Evolutionary conservation across 257 asterid species (phyloP).

Genomic region (Solanum chiquidenum): DNA sequence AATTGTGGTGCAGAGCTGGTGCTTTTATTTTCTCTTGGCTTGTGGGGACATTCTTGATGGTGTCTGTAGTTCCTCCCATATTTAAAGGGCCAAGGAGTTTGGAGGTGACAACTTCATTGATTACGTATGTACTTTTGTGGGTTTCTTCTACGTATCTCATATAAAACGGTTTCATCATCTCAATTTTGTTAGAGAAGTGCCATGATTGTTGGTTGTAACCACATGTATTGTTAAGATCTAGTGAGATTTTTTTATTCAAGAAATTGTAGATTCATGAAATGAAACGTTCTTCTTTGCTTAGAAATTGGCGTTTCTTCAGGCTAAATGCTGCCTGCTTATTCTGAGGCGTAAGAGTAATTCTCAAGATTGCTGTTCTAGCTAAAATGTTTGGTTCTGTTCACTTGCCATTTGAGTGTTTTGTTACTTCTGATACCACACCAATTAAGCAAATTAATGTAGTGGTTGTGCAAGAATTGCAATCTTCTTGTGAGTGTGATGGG

Average conservation of each 20-base stretch:
- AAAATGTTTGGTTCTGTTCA: not conserved
- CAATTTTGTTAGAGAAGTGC: constrained; percentile 27
- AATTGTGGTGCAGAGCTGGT: constrained; percentile 57
- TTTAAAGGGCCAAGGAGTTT: constrained; percentile 80
- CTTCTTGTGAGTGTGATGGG: not conserved
- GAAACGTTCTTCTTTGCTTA: not conserved
- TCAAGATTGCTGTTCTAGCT: not conserved
- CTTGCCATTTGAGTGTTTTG: not conserved
- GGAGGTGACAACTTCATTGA: constrained; percentile 90
- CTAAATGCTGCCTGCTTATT: not conserved
- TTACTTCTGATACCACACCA: not conserved
- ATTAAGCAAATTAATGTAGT: not conserved
- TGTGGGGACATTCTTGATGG: constrained; percentile 93
- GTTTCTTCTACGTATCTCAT: constrained; percentile 54
- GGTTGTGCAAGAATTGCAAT: not conserved
- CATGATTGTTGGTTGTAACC: not conserved
- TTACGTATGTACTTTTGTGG: constrained; percentile 85
- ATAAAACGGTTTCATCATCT: not conserved
- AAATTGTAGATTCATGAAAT: not conserved
- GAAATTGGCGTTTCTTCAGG: not conserved
- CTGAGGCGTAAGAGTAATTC: not conserved
- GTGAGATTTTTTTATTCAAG: not conserved
- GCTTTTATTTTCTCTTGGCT: constrained; percentile 78
- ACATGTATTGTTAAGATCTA: not conserved
- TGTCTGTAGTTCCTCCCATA: constrained; percentile 87